Percentiles rank a stretch among this genome's conserved stretches.
Evolutionary conservation across 192 early-diverging fungal genomes (phyloP).

Genomic region (Rhizophagus sp.): DNA sequence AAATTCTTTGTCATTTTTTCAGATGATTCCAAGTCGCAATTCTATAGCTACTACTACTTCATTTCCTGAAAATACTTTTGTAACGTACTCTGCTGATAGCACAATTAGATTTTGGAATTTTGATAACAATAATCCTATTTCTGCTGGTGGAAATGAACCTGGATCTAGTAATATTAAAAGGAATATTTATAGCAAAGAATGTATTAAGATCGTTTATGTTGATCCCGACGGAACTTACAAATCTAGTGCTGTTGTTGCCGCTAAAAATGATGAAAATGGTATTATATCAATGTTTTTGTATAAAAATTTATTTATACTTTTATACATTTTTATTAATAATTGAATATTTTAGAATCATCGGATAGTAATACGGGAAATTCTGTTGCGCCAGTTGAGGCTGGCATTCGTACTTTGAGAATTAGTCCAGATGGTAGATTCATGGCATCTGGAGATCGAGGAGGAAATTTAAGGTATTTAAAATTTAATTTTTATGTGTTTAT

Average conservation of each 20-base stretch:
- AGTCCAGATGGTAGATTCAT: conserved; percentile 63
- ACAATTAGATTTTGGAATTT: conserved; percentile 82
- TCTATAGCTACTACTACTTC: neutral
- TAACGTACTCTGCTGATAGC: conserved; percentile 74
- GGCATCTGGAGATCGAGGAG: conserved; percentile 72
- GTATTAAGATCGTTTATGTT: conserved; percentile 37
- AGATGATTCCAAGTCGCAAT: conserved; percentile 43
- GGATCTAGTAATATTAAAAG: neutral
- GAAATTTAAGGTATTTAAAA: conserved; percentile 59
- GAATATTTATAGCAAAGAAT: conserved; percentile 29
- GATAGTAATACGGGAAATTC: conserved; percentile 34
- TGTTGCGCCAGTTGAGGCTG: conserved; percentile 49
- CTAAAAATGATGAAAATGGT: conserved; percentile 14
- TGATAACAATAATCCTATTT: conserved; percentile 37
- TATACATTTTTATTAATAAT: neutral
- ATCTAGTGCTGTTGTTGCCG: conserved; percentile 31
- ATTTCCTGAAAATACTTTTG: conserved; percentile 64
- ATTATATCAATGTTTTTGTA: neutral
- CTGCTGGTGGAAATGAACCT: neutral
- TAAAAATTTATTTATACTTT: neutral
- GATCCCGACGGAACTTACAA: conserved; percentile 35
- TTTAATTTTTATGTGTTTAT: neutral
- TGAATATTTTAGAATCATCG: conserved; percentile 30
- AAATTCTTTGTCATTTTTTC: neutral
- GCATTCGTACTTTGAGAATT: conserved; percentile 68